phyloP scores from a whole-genome alignment of 192 early-diverging fungal species.

The Dissophora ornata region DNA sequence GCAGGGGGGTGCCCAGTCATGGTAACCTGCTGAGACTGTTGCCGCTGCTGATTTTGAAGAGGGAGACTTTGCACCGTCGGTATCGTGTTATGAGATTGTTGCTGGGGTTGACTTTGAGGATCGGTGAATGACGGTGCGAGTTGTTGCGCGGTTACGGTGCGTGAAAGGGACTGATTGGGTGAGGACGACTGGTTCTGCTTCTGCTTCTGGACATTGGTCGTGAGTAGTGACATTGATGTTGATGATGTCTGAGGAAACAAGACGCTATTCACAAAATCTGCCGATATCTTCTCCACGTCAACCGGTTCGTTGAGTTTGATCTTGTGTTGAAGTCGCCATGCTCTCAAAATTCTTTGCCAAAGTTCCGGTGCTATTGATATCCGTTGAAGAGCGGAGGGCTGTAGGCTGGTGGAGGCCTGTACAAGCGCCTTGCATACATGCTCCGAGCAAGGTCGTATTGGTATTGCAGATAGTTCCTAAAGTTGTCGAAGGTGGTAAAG shows the following conservation, averaged over 20 bases:
- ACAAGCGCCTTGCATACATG: slow-evolving; percentile 19
- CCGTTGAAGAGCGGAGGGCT: slow-evolving; percentile 21
- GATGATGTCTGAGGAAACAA: slow-evolving; percentile 3
- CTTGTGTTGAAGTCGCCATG: slow-evolving; percentile 10
- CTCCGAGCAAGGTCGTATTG: slow-evolving; percentile 36
- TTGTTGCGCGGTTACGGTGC: neutral
- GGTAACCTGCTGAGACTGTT: neutral
- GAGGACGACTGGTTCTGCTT: neutral
- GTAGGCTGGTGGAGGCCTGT: slow-evolving; percentile 24
- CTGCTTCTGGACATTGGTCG: no score
- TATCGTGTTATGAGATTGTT: neutral
- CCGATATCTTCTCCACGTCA: slow-evolving; percentile 27
- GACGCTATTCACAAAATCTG: slow-evolving; percentile 19
- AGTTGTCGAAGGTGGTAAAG: no score
- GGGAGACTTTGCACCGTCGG: neutral
- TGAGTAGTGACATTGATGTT: no score
- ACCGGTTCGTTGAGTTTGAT: neutral
- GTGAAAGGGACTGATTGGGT: neutral
- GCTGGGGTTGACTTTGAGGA: no score
- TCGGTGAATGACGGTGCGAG: neutral
- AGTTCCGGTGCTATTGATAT: slow-evolving; percentile 19
- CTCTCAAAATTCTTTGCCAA: slow-evolving; percentile 26
- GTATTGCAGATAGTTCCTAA: slow-evolving; percentile 26
- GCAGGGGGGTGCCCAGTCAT: neutral
- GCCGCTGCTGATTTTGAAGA: neutral